Percentiles rank a stretch among this genome's conserved stretches.
Conservation (phyloP, 768 basidiomycete genomes). For the Panus rudis region DNA sequence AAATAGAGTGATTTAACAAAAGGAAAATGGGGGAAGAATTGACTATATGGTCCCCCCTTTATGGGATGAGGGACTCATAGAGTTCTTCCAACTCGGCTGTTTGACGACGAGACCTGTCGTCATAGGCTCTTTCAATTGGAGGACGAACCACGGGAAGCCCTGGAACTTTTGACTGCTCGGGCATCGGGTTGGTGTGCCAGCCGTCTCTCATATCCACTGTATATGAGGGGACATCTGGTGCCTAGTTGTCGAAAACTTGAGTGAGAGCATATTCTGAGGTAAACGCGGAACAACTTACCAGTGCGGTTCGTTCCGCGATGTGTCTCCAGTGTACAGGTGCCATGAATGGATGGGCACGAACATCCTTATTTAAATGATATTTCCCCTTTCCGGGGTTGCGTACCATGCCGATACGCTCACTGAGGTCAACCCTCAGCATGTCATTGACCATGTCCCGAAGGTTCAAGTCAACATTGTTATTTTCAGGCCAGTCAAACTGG, state of each 20-base stretch:
- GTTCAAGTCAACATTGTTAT: conserved; percentile 29
- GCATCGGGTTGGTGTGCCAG: conserved; percentile 35
- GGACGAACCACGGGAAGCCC: too few species aligned
- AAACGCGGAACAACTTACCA: conserved; percentile 30
- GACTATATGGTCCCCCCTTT: too few species aligned
- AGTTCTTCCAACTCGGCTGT: too few species aligned
- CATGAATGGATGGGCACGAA: conserved; percentile 41
- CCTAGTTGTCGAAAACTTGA: conserved; percentile 25
- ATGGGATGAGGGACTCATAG: too few species aligned
- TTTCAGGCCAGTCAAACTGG: conserved; percentile 33
- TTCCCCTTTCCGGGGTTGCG: not conserved
- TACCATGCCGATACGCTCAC: conserved; percentile 26
- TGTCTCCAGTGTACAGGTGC: conserved; percentile 39
- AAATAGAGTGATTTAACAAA: too few species aligned
- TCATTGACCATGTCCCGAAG: conserved; percentile 36
- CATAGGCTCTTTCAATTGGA: too few species aligned
- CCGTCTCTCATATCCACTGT: conserved; percentile 18
- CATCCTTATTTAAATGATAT: conserved; percentile 18
- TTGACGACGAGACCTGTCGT: too few species aligned
- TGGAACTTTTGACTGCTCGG: conserved; percentile 30
- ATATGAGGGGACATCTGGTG: conserved; percentile 33
- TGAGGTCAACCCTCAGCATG: conserved; percentile 32
- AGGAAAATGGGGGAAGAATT: too few species aligned
- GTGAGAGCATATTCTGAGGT: not conserved
- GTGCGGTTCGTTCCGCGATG: conserved; percentile 35